Percentiles rank a stretch among this genome's conserved stretches.
Conservation (phyloP, 2,329 filamentous ascomycete genomes). For the Sphaerulina musiva region DNA sequence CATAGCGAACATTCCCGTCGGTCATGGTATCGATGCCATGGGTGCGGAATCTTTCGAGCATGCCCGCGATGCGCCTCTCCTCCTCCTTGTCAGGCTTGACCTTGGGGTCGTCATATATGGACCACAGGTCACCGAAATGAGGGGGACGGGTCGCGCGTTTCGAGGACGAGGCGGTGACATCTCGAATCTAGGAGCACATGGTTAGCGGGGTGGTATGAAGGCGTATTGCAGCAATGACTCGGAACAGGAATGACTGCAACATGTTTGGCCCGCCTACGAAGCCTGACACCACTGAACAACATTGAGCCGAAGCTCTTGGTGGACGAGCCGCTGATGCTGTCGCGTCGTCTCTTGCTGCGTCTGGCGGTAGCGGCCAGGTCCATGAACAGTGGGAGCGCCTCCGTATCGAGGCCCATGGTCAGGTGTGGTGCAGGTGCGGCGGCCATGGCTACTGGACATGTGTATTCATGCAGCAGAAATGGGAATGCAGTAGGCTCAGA, state of each 20-base stretch:
- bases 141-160: constrained; percentile 41
- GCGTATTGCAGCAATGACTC: constrained; percentile 2
- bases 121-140: constrained; percentile 60
- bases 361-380: neutral
- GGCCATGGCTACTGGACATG: no score
- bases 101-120: constrained; percentile 48
- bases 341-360: neutral
- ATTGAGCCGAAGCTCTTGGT: neutral
- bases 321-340: neutral
- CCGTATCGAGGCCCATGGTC: neutral
- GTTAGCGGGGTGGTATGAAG: constrained; percentile 9
- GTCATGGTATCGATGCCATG: constrained; percentile 51
- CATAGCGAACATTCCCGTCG: constrained; percentile 58
- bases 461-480: constrained; percentile 3
- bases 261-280: constrained; percentile 1
- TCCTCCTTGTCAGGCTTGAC: constrained; percentile 53
- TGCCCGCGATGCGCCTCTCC: constrained; percentile 50
- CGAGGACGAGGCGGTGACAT: constrained; percentile 3
- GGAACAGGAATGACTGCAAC: constrained; percentile 5
- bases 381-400: neutral
- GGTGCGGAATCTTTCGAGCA: constrained; percentile 48
- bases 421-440: constrained; percentile 4
- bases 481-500: no score
- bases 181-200: constrained; percentile 12
- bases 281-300: neutral